A percentile compares a stretch with the other conserved stretches of the same genome.
Conservation (phyloP, 345 rosid species). For the Kernera saxatilis region DNA sequence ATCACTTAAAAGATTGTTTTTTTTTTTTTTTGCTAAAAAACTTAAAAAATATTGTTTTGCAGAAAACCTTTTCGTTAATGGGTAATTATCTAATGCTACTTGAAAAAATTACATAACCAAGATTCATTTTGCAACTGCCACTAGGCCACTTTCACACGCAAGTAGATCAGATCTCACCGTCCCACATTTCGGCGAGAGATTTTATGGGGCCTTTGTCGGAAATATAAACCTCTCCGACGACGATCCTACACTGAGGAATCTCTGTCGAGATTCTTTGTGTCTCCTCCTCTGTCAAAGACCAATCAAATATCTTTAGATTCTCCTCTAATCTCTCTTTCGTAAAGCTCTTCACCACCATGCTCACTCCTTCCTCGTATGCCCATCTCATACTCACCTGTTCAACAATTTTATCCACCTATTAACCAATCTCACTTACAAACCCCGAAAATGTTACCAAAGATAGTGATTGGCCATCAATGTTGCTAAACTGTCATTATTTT, state of each 20-base stretch:
- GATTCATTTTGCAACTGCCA: too few species aligned
- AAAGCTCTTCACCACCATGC: slow-evolving; percentile 54
- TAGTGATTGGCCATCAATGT: background rate
- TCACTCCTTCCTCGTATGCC: slow-evolving; percentile 50
- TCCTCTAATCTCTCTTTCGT: slow-evolving; percentile 48
- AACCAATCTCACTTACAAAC: background rate
- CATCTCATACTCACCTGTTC: slow-evolving; percentile 59
- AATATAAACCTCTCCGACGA: slow-evolving; percentile 13
- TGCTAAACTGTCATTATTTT: background rate
- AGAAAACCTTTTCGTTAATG: too few species aligned
- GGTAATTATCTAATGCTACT: too few species aligned
- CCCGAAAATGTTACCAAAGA: background rate
- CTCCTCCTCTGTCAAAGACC: slow-evolving; percentile 51
- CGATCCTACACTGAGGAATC: slow-evolving; percentile 44
- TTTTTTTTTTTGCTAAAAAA: too few species aligned
- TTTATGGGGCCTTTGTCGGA: slow-evolving; percentile 27
- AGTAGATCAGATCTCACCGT: slow-evolving; percentile 26
- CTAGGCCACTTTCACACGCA: background rate
- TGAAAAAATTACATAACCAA: too few species aligned
- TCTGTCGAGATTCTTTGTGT: slow-evolving; percentile 26
- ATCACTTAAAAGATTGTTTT: too few species aligned
- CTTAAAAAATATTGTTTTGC: too few species aligned
- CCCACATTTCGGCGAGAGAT: slow-evolving; percentile 30
- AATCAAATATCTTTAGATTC: slow-evolving; percentile 53
- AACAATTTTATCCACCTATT: background rate